Evolutionary conservation across 2,329 filamentous ascomycete species (phyloP).

Genomic region (Raffaelea arxii): DNA sequence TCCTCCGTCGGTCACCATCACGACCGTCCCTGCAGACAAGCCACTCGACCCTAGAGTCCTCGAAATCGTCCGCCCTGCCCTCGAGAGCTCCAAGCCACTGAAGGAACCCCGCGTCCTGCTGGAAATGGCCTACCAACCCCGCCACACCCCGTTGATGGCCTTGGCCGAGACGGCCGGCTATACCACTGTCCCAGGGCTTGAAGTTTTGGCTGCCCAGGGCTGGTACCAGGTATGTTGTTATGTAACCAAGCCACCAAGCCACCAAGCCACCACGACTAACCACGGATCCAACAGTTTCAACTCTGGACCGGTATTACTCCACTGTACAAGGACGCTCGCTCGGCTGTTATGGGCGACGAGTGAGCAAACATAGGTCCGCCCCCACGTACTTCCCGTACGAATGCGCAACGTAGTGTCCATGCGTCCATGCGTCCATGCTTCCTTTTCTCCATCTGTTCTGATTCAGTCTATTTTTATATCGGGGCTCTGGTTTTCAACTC

Average conservation of each 20-base stretch:
- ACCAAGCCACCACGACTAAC: too few species aligned
- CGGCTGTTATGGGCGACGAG: constrained; percentile 39
- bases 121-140: constrained; percentile 95
- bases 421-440: too few species aligned
- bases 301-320: constrained; percentile 77
- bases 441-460: too few species aligned
- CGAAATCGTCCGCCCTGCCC: constrained; percentile 48
- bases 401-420: too few species aligned
- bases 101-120: constrained; percentile 52
- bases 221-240: constrained; percentile 61
- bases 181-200: constrained; percentile 75
- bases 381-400: too few species aligned
- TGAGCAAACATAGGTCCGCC: too few species aligned
- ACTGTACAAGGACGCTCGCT: constrained; percentile 59
- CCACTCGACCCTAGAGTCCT: constrained; percentile 67
- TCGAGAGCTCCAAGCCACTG: constrained; percentile 27
- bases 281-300: constrained; percentile 48
- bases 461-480: too few species aligned
- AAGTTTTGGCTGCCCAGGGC: constrained; percentile 84
- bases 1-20: constrained; percentile 64
- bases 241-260: not conserved
- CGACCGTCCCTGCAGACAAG: constrained; percentile 81
- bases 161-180: constrained; percentile 70
- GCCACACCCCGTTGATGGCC: constrained; percentile 73
- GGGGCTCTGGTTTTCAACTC: too few species aligned